These are phyloP conservation scores for Fusarium cicatricum DNA, from an alignment of 2,329 filamentous ascomycete species.

Conservation along the genomic window DNA sequence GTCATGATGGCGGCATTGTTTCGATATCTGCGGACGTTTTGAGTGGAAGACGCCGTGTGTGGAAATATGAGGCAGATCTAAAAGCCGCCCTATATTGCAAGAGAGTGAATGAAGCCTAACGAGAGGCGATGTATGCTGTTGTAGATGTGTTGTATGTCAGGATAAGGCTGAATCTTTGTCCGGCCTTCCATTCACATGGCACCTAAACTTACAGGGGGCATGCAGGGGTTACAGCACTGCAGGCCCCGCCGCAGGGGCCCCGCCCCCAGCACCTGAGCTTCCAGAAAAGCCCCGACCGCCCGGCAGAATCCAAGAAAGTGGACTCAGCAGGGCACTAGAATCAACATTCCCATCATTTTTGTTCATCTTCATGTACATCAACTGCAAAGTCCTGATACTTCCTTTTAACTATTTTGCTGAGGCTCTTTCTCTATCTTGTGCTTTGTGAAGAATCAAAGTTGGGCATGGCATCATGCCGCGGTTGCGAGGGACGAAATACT, in stretches of 20 bases:
- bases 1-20: slow-evolving; percentile 43
- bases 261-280: slow-evolving; percentile 3
- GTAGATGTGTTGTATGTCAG: neutral
- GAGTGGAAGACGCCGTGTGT: accelerated
- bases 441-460: neutral
- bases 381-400: neutral
- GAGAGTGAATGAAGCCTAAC: neutral
- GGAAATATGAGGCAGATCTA: neutral
- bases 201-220: slow-evolving; percentile 12
- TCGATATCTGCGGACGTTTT: neutral
- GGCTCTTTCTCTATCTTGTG: neutral
- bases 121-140: neutral
- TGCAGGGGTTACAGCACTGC: slow-evolving; percentile 17
- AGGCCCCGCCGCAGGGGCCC: slow-evolving; percentile 15
- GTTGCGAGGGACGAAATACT: slow-evolving; percentile 51
- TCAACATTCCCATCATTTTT: slow-evolving; percentile 25
- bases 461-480: slow-evolving; percentile 52
- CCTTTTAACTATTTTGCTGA: neutral
- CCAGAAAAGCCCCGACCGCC: slow-evolving; percentile 43
- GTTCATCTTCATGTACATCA: slow-evolving; percentile 24
- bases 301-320: slow-evolving; percentile 46
- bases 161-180: slow-evolving; percentile 11
- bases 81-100: neutral
- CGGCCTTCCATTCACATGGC: too few species aligned
- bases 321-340: slow-evolving; percentile 12